A percentile compares a stretch with the other conserved stretches of the same genome.
Conservation (phyloP, 805 yeast genomes). For the Yamadazyma nakazawae region DNA sequence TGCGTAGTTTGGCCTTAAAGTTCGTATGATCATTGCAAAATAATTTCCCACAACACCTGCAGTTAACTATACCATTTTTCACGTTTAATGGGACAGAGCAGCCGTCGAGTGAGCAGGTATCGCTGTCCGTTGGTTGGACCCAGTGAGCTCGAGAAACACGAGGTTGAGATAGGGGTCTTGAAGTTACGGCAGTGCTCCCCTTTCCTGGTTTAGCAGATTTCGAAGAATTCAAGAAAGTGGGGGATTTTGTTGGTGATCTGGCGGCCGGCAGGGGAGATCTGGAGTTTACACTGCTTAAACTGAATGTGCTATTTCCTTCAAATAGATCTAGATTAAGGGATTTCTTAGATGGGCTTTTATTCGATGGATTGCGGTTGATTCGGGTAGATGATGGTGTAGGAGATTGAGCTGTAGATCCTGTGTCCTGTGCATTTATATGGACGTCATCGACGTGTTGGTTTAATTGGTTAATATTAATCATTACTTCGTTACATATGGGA, state of each 20-base stretch:
- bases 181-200: background rate
- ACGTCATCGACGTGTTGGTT: conserved; percentile 71
- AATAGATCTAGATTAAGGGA: conserved; percentile 47
- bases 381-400: background rate
- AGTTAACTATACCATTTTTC: conserved; percentile 60
- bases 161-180: conserved; percentile 5
- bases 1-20: conserved; percentile 49
- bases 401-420: conserved; percentile 4
- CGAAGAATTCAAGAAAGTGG: background rate
- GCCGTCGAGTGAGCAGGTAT: conserved; percentile 35
- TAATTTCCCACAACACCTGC: conserved; percentile 72
- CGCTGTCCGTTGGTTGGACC: conserved; percentile 44
- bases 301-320: conserved; percentile 41
- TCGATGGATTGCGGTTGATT: background rate
- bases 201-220: background rate
- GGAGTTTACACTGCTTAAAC: conserved; percentile 22
- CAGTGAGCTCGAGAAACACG: conserved; percentile 52
- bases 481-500: conserved; percentile 66
- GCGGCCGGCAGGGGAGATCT: background rate
- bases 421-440: conserved; percentile 38
- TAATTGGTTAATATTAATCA: conserved; percentile 53
- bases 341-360: conserved; percentile 18
- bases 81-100: conserved; percentile 37
- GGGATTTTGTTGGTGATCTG: background rate
- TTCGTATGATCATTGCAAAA: conserved; percentile 65